A percentile compares a stretch with the other conserved stretches of the same genome.
Conservation (phyloP, 164 flowering plant genomes). For the Magnolia changhungtana region DNA sequence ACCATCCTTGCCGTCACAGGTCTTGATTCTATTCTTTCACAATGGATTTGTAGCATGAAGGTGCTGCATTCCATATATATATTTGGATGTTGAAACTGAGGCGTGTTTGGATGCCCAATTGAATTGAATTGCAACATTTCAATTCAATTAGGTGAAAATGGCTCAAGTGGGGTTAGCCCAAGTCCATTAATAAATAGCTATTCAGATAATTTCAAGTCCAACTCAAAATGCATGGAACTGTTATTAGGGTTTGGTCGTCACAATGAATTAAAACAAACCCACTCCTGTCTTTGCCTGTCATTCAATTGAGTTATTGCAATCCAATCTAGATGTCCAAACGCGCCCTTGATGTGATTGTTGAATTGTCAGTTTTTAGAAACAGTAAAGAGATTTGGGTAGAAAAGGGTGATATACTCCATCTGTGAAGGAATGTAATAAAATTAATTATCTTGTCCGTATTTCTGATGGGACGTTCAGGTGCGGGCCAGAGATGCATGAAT, state of each 20-base stretch:
- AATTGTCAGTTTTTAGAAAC: neutral
- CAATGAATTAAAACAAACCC: too few species aligned
- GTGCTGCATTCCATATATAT: neutral
- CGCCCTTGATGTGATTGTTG: neutral
- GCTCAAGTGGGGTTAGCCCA: neutral
- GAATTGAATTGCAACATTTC: neutral
- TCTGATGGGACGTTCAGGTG: neutral
- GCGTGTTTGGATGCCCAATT: neutral
- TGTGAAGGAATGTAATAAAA: neutral
- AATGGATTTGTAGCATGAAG: slow-evolving; percentile 1
- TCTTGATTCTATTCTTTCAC: neutral
- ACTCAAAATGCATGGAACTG: neutral
- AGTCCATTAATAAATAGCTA: neutral
- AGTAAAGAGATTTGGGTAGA: neutral
- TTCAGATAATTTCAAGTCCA: neutral
- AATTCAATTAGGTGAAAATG: neutral
- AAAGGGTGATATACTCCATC: neutral
- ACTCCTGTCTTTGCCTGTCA: neutral
- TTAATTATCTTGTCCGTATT: neutral
- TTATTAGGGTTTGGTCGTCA: neutral
- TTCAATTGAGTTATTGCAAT: neutral
- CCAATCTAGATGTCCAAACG: neutral
- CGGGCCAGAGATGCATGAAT: neutral
- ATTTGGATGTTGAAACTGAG: neutral
- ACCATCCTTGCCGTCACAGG: neutral